These are phyloP conservation scores for Paramecium caudatum DNA, from an alignment of 73 alveolate species.

Conservation along the genomic window DNA sequence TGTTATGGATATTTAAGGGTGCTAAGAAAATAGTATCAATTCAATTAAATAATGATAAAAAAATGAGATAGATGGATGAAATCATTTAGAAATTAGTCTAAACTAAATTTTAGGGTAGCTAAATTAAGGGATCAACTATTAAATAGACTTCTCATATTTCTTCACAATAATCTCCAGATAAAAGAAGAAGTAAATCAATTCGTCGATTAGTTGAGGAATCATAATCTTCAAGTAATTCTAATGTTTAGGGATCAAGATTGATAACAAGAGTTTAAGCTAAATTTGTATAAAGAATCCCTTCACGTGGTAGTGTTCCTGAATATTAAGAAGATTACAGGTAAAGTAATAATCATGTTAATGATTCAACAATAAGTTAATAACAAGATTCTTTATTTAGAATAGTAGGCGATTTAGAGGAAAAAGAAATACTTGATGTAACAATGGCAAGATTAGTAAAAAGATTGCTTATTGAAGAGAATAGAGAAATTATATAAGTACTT, in stretches of 20 bases:
- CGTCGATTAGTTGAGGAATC: constrained; percentile 56
- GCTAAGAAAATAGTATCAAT: constrained; percentile 23
- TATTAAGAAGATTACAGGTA: not conserved
- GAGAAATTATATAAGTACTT: not conserved
- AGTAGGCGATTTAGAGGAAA: constrained; percentile 48
- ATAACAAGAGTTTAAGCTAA: constrained; percentile 26
- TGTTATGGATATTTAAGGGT: constrained; percentile 55
- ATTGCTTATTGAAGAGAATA: constrained; percentile 47
- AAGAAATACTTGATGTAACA: constrained; percentile 5
- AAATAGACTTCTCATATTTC: not conserved
- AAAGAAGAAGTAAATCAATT: constrained; percentile 46
- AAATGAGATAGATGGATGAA: constrained; percentile 53
- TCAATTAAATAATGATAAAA: constrained; percentile 31
- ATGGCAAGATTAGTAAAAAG: constrained; percentile 33
- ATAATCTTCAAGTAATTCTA: not conserved
- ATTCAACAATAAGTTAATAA: not conserved
- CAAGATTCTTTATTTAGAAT: not conserved
- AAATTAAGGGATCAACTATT: not conserved
- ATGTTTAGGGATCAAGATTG: not conserved
- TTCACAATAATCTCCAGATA: constrained; percentile 1
- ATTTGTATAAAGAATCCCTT: not conserved
- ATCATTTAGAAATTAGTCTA: constrained; percentile 31
- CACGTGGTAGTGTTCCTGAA: not conserved
- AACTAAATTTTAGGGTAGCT: not conserved
- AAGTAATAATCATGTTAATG: not conserved